Conservation (phyloP, 768 basidiomycete species). For the Lyophyllum decastes region DNA sequence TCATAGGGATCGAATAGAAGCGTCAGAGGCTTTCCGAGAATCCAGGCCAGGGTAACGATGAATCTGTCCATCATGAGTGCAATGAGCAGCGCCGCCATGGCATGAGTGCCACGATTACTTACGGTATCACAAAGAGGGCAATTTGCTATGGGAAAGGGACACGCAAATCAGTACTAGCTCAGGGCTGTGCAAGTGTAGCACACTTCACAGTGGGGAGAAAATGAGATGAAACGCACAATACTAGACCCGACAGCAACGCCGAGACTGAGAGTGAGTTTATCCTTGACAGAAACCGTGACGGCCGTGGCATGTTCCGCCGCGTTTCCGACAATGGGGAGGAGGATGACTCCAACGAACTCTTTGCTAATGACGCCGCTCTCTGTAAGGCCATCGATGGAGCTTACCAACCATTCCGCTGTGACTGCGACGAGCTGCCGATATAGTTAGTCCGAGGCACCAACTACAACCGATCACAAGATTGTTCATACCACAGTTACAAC, state of each 20-base stretch:
- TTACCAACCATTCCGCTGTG: conserved; percentile 75
- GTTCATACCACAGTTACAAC: conserved; percentile 63
- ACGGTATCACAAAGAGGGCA: conserved; percentile 51
- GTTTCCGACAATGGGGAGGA: conserved; percentile 92
- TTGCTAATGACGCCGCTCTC: conserved; percentile 53
- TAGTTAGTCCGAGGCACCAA: not conserved
- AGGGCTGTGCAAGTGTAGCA: not conserved
- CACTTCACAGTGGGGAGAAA: conserved; percentile 6
- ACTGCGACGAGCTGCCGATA: conserved; percentile 54
- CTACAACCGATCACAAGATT: conserved; percentile 4
- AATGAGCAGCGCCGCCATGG: not conserved
- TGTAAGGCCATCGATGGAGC: conserved; percentile 79
- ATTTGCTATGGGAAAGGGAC: conserved; percentile 52
- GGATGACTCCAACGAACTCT: conserved; percentile 82
- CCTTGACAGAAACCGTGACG: conserved; percentile 88
- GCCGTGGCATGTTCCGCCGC: conserved; percentile 93
- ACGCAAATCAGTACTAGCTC: not conserved
- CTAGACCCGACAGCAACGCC: conserved; percentile 88
- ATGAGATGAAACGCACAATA: conserved; percentile 50
- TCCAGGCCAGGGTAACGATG: conserved; percentile 81
- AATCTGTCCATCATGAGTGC: conserved; percentile 39
- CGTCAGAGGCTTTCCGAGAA: conserved; percentile 74
- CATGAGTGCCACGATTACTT: conserved; percentile 11
- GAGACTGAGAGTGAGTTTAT: conserved; percentile 85
- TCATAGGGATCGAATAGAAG: conserved; percentile 89